phyloP scores from a whole-genome alignment of 1,284 basidiomycete species.

The Boletus sp. region DNA sequence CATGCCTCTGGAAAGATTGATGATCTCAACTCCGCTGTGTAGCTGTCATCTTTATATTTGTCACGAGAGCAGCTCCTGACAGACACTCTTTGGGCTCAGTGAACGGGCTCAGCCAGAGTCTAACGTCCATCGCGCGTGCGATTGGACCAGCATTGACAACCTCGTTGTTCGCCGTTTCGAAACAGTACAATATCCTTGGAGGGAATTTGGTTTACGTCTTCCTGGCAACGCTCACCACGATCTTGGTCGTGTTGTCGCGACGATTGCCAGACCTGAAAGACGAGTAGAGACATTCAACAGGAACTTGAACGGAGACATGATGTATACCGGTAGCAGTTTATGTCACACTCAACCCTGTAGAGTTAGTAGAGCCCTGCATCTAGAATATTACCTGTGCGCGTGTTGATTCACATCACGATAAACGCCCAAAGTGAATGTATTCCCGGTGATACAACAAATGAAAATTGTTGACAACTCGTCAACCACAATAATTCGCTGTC shows the following conservation, averaged over 20 bases:
- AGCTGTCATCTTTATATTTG: constrained; percentile 35
- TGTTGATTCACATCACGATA: too few species aligned
- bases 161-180: constrained; percentile 2
- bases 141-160: constrained; percentile 30
- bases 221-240: constrained; percentile 22
- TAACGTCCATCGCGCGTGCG: constrained; percentile 44
- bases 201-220: constrained; percentile 37
- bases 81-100: constrained; percentile 41
- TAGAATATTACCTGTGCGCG: too few species aligned
- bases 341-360: too few species aligned
- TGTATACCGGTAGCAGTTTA: background rate
- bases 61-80: constrained; percentile 33
- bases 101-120: constrained; percentile 50
- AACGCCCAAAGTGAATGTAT: too few species aligned
- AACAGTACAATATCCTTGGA: constrained; percentile 28
- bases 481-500: too few species aligned
- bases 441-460: too few species aligned
- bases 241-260: constrained; percentile 21
- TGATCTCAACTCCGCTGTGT: background rate
- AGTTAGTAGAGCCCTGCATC: too few species aligned
- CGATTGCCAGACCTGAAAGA: constrained; percentile 14
- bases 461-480: too few species aligned
- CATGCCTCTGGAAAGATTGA: background rate
- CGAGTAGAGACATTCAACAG: background rate
- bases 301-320: background rate